These are phyloP conservation scores for Carex littledalei DNA, from an alignment of 176 grass and related monocot species.

Conservation along the genomic window DNA sequence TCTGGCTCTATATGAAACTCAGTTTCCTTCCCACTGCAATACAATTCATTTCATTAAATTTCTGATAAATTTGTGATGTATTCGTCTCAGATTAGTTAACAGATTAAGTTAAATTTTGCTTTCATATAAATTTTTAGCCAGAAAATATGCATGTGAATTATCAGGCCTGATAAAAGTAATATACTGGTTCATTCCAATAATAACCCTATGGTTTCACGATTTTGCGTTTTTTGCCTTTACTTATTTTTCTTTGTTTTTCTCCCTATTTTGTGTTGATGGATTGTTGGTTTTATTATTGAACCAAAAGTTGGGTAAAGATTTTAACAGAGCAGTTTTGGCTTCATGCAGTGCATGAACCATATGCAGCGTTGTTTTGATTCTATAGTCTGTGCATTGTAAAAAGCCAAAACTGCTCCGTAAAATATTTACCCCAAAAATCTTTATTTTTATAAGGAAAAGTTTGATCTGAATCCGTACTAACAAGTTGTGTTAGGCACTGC, in stretches of 20 bases:
- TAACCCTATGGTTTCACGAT: background rate
- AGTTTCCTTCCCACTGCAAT: slow-evolving; percentile 70
- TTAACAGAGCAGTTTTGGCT: no score
- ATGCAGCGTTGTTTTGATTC: no score
- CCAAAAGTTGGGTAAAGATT: no score
- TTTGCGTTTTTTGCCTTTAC: background rate
- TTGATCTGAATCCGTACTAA: background rate
- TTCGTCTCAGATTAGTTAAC: no score
- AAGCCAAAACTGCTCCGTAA: no score
- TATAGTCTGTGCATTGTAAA: no score
- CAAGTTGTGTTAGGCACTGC: no score
- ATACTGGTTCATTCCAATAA: background rate
- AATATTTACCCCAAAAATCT: no score
- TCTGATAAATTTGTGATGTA: background rate
- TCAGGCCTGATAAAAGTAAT: background rate
- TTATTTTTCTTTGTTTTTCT: no score
- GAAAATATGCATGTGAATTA: background rate
- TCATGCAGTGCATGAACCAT: no score
- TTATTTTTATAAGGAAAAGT: background rate
- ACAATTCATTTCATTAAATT: slow-evolving; percentile 4
- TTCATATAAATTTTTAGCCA: background rate
- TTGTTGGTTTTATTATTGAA: no score
- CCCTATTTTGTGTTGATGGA: no score
- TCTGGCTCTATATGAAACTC: slow-evolving; percentile 85
- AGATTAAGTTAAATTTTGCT: background rate